A percentile compares a stretch with the other conserved stretches of the same genome.
These are phyloP conservation scores for Oenanthe javanica DNA, from an alignment of 140 eudicot genomes.

Conservation along the genomic window DNA sequence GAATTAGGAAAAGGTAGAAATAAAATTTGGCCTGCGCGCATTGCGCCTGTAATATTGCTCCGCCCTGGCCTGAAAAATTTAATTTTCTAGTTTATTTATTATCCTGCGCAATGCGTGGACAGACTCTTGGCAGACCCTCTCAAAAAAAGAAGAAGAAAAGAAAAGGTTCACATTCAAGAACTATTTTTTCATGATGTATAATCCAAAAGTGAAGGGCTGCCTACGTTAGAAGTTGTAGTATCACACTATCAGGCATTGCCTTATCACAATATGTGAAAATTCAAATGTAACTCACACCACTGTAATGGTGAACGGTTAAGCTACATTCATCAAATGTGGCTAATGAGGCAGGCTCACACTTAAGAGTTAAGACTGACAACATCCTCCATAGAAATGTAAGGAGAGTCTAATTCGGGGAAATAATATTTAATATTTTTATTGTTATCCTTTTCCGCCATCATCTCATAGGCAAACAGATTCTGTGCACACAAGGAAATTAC, in stretches of 20 bases:
- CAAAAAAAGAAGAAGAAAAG: no score
- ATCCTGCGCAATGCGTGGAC: neutral
- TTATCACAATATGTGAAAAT: neutral
- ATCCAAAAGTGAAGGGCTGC: neutral
- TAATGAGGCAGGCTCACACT: neutral
- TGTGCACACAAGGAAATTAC: no score
- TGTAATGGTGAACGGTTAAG: neutral
- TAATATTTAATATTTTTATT: no score
- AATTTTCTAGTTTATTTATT: neutral
- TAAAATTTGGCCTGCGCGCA: neutral
- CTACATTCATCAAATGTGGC: neutral
- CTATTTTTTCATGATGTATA: neutral
- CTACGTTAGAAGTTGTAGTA: neutral
- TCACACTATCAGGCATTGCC: neutral
- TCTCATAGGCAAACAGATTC: no score
- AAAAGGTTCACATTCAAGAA: neutral
- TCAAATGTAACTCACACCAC: neutral
- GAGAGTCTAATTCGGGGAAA: neutral
- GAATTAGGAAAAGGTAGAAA: neutral
- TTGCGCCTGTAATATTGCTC: neutral
- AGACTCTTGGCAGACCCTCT: neutral
- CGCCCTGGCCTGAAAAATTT: neutral
- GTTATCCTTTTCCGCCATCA: no score
- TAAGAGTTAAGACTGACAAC: neutral
- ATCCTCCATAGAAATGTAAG: neutral